Conservation (phyloP, 208 protist genomes). For the Trypanosoma vivax region DNA sequence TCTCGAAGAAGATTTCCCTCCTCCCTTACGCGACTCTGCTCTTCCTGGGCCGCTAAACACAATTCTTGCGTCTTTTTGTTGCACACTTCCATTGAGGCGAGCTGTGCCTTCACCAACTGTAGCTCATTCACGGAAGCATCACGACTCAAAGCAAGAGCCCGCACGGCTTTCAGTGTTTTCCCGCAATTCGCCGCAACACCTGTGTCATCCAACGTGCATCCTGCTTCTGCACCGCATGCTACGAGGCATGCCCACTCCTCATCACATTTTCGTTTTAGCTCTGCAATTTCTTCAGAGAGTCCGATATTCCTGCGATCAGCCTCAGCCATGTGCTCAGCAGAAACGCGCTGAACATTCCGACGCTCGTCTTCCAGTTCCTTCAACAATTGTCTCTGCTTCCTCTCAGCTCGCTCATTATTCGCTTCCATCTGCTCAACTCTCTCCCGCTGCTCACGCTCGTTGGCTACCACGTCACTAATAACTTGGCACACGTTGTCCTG, state of each 20-base stretch:
- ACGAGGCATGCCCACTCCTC: not conserved
- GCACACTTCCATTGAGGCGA: not conserved
- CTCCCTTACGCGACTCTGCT: too few species aligned
- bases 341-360: too few species aligned
- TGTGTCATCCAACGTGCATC: not conserved
- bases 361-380: not conserved
- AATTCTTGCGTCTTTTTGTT: not conserved
- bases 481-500: constrained; percentile 7
- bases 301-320: too few species aligned
- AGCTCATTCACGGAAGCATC: not conserved
- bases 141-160: not conserved
- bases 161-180: not conserved
- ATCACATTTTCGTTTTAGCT: too few species aligned
- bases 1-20: too few species aligned
- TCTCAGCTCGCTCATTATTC: not conserved
- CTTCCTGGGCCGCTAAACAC: not conserved
- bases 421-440: constrained; percentile 1
- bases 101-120: not conserved
- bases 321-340: too few species aligned
- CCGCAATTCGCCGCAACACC: not conserved
- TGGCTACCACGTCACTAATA: constrained; percentile 2
- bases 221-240: constrained; percentile 3
- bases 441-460: not conserved
- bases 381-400: constrained; percentile 3
- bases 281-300: too few species aligned